A percentile compares a stretch with the other conserved stretches of the same genome.
phyloP scores from a whole-genome alignment of 805 yeast genomes.

The Hanseniaspora guilliermondii region DNA sequence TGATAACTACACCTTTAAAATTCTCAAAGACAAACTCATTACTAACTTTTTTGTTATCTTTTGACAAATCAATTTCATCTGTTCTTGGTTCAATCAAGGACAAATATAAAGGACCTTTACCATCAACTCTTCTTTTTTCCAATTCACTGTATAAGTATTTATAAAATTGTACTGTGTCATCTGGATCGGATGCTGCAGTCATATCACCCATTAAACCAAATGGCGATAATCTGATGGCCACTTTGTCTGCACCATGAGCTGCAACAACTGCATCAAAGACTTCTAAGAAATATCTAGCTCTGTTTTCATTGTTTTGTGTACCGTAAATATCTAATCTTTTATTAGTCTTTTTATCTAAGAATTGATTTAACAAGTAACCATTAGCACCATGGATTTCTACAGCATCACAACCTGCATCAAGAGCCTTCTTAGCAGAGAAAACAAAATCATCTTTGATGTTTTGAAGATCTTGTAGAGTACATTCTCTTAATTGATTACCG shows the following conservation, averaged over 20 bases:
- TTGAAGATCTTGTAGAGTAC: conserved; percentile 28
- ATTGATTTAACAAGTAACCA: conserved; percentile 51
- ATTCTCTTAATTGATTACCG: conserved; percentile 25
- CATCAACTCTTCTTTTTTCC: conserved; percentile 28
- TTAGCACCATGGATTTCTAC: conserved; percentile 59
- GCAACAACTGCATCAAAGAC: conserved; percentile 38
- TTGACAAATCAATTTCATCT: conserved; percentile 15
- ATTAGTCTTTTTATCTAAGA: conserved; percentile 37
- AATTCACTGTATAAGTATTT: conserved; percentile 33
- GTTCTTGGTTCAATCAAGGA: conserved; percentile 37
- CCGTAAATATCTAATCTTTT: conserved; percentile 43
- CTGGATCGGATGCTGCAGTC: conserved; percentile 29
- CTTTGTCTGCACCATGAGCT: conserved; percentile 39
- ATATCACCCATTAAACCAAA: conserved; percentile 30
- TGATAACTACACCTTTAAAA: conserved; percentile 20
- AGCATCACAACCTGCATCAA: conserved; percentile 38
- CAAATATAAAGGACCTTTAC: conserved; percentile 32
- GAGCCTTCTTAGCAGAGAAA: conserved; percentile 32
- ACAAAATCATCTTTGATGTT: conserved; percentile 32
- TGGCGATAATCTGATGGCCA: conserved; percentile 41
- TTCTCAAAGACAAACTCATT: conserved; percentile 15
- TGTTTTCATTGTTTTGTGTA: conserved; percentile 36
- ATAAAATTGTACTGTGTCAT: conserved; percentile 28
- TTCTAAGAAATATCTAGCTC: conserved; percentile 35
- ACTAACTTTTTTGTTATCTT: conserved; percentile 12